These are phyloP conservation scores for Sugiyamaella neomexicana DNA, from an alignment of 1,139 yeast genomes.

Conservation along the genomic window DNA sequence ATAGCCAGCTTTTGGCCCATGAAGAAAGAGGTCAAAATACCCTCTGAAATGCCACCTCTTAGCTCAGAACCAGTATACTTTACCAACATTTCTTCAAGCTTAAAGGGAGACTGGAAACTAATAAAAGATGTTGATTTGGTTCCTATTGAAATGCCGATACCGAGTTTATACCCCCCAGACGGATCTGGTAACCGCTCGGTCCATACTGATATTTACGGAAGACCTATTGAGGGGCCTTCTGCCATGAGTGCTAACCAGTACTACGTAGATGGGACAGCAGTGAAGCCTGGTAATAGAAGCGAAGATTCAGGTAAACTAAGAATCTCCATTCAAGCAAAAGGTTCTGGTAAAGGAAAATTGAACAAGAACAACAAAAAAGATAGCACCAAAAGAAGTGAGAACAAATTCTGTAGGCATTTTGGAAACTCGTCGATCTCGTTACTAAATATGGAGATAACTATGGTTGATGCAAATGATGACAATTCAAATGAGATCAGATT, in stretches of 20 bases:
- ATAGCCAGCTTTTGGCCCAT: constrained; percentile 4
- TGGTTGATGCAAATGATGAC: constrained; percentile 28
- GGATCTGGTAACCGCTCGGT: neutral
- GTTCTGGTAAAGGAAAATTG: neutral
- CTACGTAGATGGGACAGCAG: constrained; percentile 8
- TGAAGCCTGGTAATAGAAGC: constrained; percentile 29
- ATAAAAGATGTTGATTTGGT: constrained; percentile 20
- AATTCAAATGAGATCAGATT: constrained; percentile 43
- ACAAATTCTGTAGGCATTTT: neutral
- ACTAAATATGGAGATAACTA: constrained; percentile 27
- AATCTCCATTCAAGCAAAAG: constrained; percentile 26
- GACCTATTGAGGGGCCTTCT: constrained; percentile 2
- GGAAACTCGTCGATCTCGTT: constrained; percentile 28
- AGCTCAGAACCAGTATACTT: constrained; percentile 20
- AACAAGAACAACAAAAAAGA: neutral
- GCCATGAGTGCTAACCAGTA: constrained; percentile 8
- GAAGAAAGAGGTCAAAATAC: neutral
- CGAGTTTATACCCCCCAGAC: constrained; percentile 16
- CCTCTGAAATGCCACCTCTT: neutral
- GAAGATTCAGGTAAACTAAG: constrained; percentile 24
- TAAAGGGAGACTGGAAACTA: constrained; percentile 31
- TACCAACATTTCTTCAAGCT: constrained; percentile 29
- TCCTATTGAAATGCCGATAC: constrained; percentile 30
- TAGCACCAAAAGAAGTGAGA: neutral
- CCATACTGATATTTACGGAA: constrained; percentile 12